Evolutionary conservation across 1,284 basidiomycete genomes (phyloP).

Genomic region (Violaceomyces palustris): DNA sequence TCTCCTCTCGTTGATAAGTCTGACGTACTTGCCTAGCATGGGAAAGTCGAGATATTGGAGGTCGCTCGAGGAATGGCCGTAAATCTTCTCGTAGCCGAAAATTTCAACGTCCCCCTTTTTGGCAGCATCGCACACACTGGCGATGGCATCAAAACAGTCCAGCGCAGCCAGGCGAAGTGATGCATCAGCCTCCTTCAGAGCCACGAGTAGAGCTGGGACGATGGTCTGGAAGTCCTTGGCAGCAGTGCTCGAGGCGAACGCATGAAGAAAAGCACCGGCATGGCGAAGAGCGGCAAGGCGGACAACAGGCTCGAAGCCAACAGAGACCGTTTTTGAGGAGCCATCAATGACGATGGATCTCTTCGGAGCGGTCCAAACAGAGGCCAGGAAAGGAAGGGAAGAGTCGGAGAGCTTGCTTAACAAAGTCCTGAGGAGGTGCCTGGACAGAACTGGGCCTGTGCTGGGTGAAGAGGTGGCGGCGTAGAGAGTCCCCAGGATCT

Average conservation of each 20-base stretch:
- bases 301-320: slow-evolving; percentile 48
- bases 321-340: background rate
- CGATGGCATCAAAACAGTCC: slow-evolving; percentile 60
- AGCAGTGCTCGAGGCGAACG: slow-evolving; percentile 44
- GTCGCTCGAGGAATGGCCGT: slow-evolving; percentile 61
- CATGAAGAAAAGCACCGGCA: slow-evolving; percentile 61
- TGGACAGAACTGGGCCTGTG: slow-evolving; percentile 4
- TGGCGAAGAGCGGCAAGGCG: slow-evolving; percentile 74
- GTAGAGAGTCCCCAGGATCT: slow-evolving; percentile 15
- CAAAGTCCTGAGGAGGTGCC: slow-evolving; percentile 52
- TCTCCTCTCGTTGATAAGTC: slow-evolving; percentile 55
- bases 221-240: slow-evolving; percentile 73
- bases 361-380: slow-evolving; percentile 59
- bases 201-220: slow-evolving; percentile 70
- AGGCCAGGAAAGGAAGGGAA: slow-evolving; percentile 73
- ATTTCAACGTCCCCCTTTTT: slow-evolving; percentile 59
- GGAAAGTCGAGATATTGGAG: slow-evolving; percentile 73
- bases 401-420: slow-evolving; percentile 68
- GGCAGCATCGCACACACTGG: slow-evolving; percentile 54
- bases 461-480: slow-evolving; percentile 13
- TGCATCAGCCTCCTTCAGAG: slow-evolving; percentile 60
- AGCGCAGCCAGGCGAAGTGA: slow-evolving; percentile 63
- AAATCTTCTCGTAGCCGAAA: slow-evolving; percentile 77
- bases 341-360: slow-evolving; percentile 1
- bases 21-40: slow-evolving; percentile 68